These are phyloP conservation scores for Leccinum longicurvipes DNA, from an alignment of 768 basidiomycete genomes.

Conservation along the genomic window DNA sequence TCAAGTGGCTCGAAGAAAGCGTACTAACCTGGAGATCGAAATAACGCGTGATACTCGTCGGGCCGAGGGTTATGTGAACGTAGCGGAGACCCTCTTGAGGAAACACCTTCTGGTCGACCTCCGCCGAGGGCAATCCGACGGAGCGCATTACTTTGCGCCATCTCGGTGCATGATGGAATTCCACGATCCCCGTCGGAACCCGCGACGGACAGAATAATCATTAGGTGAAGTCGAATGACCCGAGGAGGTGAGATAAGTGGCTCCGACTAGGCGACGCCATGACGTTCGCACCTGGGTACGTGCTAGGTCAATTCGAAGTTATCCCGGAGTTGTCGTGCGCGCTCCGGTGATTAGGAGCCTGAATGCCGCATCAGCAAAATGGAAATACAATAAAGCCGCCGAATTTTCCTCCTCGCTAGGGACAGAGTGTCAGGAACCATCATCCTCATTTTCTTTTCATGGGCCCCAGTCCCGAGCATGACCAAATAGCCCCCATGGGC, in stretches of 20 bases:
- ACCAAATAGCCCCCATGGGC: not conserved
- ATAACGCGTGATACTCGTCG: not conserved
- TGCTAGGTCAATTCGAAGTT: too few relatives aligned
- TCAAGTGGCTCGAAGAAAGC: not conserved
- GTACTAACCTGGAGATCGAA: not conserved
- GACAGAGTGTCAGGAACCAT: not conserved
- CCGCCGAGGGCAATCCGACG: not conserved
- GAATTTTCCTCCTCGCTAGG: not conserved
- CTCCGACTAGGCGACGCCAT: not conserved
- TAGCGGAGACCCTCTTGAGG: not conserved
- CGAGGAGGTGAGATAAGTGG: too few relatives aligned
- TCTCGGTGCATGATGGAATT: not conserved
- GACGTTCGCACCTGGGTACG: too few relatives aligned
- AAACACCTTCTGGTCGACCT: not conserved
- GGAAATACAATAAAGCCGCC: not conserved
- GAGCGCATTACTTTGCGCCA: not conserved
- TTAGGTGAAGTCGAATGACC: not conserved
- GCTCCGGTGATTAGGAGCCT: not conserved
- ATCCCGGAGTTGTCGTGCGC: too few relatives aligned
- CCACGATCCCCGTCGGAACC: not conserved
- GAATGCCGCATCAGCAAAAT: not conserved
- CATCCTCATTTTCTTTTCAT: not conserved
- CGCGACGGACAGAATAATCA: not conserved
- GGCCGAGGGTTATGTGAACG: not conserved
- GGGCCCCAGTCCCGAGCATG: not conserved